Percentiles rank a stretch among this genome's conserved stretches.
phyloP scores from a whole-genome alignment of 305 asterid species.

The Fraxinus latifolia region DNA sequence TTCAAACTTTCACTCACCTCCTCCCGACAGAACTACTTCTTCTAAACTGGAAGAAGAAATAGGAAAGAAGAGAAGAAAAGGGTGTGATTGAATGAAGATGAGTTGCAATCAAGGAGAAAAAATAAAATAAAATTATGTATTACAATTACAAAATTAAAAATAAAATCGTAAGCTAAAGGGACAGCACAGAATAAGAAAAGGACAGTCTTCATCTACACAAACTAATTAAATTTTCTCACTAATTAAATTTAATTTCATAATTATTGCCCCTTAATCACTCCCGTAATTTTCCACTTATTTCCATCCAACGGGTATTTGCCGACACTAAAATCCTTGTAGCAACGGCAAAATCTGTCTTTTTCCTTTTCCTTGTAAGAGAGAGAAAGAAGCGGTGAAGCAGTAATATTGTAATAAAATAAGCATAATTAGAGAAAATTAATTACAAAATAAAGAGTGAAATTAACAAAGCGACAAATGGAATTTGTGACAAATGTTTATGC shows the following conservation, averaged over 20 bases:
- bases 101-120: slow-evolving; percentile 53
- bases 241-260: slow-evolving; percentile 22
- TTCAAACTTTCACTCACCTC: slow-evolving; percentile 58
- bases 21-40: slow-evolving; percentile 25
- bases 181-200: slow-evolving; percentile 38
- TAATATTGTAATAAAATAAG: slow-evolving; percentile 23
- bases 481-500: slow-evolving; percentile 28
- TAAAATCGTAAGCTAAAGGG: slow-evolving; percentile 37
- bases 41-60: slow-evolving; percentile 31
- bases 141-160: slow-evolving; percentile 8
- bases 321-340: slow-evolving; percentile 27
- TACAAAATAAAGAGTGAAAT: slow-evolving; percentile 4
- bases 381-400: background rate
- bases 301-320: slow-evolving; percentile 43
- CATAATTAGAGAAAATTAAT: slow-evolving; percentile 33
- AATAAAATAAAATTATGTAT: background rate
- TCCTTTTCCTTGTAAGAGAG: background rate
- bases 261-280: slow-evolving; percentile 38
- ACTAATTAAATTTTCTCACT: background rate
- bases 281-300: slow-evolving; percentile 27
- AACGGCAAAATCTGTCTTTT: slow-evolving; percentile 12
- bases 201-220: slow-evolving; percentile 37
- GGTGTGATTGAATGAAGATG: slow-evolving; percentile 53
- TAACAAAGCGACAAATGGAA: slow-evolving; percentile 29
- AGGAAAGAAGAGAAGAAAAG: slow-evolving; percentile 24